Evolutionary conservation across 2,329 filamentous ascomycete genomes (phyloP).

Genomic region (Periconia sp.): DNA sequence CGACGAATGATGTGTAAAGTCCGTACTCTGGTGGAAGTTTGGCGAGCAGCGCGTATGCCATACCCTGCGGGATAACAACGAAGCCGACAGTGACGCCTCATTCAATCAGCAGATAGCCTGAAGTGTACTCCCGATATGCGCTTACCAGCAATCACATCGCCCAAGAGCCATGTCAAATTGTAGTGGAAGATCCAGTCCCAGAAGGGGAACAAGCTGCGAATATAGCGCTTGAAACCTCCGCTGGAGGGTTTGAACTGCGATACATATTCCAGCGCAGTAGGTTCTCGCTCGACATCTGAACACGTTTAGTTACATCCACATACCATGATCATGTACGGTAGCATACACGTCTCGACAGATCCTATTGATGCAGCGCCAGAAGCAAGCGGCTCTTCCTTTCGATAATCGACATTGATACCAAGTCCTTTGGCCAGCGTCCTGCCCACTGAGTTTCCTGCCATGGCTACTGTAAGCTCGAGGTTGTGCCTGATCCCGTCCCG

Average conservation of each 20-base stretch:
- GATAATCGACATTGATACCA: conserved; percentile 79
- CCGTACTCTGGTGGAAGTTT: conserved; percentile 82
- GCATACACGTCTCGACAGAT: conserved; percentile 59
- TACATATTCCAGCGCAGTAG: conserved; percentile 76
- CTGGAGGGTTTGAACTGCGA: conserved; percentile 66
- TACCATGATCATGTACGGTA: neutral
- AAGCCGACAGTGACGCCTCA: conserved; percentile 72
- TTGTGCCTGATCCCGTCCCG: conserved; percentile 1
- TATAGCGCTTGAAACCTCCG: conserved; percentile 64
- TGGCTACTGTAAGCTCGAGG: conserved; percentile 9
- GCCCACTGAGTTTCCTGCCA: conserved; percentile 16
- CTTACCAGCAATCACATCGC: conserved; percentile 86
- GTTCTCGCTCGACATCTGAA: conserved; percentile 81
- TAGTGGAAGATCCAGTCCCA: conserved; percentile 87
- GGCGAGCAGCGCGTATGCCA: conserved; percentile 91
- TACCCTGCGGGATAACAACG: conserved; percentile 92
- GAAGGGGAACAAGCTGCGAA: conserved; percentile 82
- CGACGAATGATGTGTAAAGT: conserved; percentile 95
- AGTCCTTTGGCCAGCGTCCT: conserved; percentile 72
- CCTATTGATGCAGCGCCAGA: conserved; percentile 68
- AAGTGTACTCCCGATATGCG: neutral
- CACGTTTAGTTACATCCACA: conserved; percentile 54
- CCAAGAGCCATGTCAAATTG: conserved; percentile 86
- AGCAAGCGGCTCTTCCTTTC: conserved; percentile 61
- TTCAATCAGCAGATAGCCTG: neutral